Percentiles rank a stretch among this genome's conserved stretches.
phyloP scores from a whole-genome alignment of 345 rosid species.

The Pistacia integerrima region DNA sequence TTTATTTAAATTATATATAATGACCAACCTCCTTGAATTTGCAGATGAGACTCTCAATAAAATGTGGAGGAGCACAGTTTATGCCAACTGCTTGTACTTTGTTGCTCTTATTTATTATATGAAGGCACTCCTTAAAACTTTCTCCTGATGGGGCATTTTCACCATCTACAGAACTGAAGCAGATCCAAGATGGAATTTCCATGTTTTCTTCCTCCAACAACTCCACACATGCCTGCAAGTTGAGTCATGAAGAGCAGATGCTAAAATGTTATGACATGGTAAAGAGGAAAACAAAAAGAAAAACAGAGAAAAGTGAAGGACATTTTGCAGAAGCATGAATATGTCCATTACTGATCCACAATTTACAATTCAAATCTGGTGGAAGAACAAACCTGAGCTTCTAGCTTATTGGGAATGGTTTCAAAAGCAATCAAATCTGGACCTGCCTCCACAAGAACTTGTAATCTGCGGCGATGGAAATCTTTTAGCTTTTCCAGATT shows the following conservation, averaged over 20 bases:
- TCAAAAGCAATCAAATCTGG: constrained; percentile 92
- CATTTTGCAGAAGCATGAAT: too few relatives aligned
- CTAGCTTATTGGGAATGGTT: constrained; percentile 90
- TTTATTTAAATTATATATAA: too few relatives aligned
- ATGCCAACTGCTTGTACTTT: constrained; percentile 74
- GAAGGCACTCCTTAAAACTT: constrained; percentile 67
- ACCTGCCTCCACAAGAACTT: constrained; percentile 77
- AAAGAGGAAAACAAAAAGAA: too few relatives aligned
- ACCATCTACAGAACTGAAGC: constrained; percentile 83
- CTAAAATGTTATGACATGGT: neutral
- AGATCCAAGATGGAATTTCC: constrained; percentile 82
- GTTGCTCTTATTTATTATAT: constrained; percentile 60
- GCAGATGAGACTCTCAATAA: constrained; percentile 55
- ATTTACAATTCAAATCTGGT: neutral
- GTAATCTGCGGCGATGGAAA: constrained; percentile 82
- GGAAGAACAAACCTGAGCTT: constrained; percentile 69
- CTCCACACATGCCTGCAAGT: constrained; percentile 73
- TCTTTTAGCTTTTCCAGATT: constrained; percentile 73
- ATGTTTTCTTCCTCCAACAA: constrained; percentile 80
- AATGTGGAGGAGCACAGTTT: constrained; percentile 87
- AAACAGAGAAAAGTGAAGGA: too few relatives aligned
- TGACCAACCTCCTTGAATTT: constrained; percentile 59
- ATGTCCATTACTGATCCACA: neutral
- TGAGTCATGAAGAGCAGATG: neutral
- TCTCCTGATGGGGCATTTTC: constrained; percentile 85